These are phyloP conservation scores for Pseudisothecium myosuroides DNA, from an alignment of 225 moss, liverwort and hornwort species.

Conservation along the genomic window DNA sequence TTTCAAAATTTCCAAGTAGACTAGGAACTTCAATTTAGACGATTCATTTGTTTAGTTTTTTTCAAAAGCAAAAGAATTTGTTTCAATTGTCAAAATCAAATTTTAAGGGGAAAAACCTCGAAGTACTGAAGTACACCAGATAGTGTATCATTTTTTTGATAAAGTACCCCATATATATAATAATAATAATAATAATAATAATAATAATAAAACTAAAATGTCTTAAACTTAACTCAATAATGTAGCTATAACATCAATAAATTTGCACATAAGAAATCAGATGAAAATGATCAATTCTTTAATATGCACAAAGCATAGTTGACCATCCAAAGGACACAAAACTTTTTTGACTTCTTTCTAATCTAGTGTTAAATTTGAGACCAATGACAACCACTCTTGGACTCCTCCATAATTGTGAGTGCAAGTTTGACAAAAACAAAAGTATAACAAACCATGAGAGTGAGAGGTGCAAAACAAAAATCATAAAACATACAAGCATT, in stretches of 20 bases:
- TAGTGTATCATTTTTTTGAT: not conserved
- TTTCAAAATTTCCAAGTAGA: not conserved
- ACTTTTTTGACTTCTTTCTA: fast-evolving
- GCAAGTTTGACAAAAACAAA: not conserved
- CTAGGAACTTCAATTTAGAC: fast-evolving
- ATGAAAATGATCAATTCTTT: not conserved
- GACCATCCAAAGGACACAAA: not conserved
- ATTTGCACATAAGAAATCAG: not conserved
- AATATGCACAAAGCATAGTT: not conserved
- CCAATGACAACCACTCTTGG: not conserved
- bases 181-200: not conserved
- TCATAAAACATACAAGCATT: not conserved
- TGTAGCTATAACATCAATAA: not conserved
- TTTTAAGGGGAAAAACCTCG: too few species aligned
- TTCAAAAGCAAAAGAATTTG: too few species aligned
- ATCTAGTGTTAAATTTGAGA: not conserved
- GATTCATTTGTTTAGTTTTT: not conserved
- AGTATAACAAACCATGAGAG: not conserved
- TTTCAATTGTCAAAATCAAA: not conserved
- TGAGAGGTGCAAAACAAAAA: fast-evolving
- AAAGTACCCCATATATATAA: not conserved
- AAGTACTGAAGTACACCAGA: not conserved
- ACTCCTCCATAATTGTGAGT: not conserved
- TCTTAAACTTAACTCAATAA: not conserved
- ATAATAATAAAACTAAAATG: not conserved